A percentile compares a stretch with the other conserved stretches of the same genome.
Conservation (phyloP, 2,329 filamentous ascomycete species). For the Rachicladosporium sp. region DNA sequence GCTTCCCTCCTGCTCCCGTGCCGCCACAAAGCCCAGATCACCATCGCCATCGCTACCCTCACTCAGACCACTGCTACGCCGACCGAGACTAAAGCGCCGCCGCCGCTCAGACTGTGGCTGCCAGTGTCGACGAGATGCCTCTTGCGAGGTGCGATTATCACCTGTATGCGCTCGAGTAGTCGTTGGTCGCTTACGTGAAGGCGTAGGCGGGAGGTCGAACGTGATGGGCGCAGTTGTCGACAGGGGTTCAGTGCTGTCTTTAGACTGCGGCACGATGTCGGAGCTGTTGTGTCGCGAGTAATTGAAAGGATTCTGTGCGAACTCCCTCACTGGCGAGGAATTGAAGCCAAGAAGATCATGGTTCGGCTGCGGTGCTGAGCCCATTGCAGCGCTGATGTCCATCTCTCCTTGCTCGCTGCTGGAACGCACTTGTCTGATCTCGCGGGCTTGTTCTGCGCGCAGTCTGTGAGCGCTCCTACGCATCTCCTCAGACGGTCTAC, state of each 20-base stretch:
- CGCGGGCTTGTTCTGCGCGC: conserved; percentile 6
- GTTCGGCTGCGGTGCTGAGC: conserved; percentile 40
- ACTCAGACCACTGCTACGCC: conserved; percentile 30
- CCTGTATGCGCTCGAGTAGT: too few species aligned
- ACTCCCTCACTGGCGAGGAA: conserved; percentile 11
- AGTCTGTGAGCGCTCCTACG: conserved; percentile 42
- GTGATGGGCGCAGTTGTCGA: too few species aligned
- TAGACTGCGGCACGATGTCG: conserved; percentile 22
- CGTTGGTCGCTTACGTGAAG: too few species aligned
- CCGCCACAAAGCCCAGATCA: conserved; percentile 86
- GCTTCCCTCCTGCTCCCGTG: conserved; percentile 84
- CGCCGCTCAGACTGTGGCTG: too few species aligned
- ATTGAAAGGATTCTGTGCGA: conserved; percentile 35
- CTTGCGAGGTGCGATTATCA: too few species aligned
- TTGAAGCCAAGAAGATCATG: conserved; percentile 57
- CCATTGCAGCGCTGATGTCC: conserved; percentile 68
- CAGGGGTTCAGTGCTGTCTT: too few species aligned
- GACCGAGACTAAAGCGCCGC: too few species aligned
- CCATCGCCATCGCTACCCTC: conserved; percentile 73
- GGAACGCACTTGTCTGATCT: conserved; percentile 9
- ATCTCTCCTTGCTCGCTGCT: conserved; percentile 63
- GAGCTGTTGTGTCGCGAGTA: conserved; percentile 33
- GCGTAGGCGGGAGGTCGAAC: too few species aligned
- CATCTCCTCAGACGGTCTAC: conserved; percentile 72
- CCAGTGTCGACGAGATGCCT: too few species aligned